Conservation (phyloP, 2,329 filamentous ascomycete genomes). For the Colletotrichum orchidophilum region DNA sequence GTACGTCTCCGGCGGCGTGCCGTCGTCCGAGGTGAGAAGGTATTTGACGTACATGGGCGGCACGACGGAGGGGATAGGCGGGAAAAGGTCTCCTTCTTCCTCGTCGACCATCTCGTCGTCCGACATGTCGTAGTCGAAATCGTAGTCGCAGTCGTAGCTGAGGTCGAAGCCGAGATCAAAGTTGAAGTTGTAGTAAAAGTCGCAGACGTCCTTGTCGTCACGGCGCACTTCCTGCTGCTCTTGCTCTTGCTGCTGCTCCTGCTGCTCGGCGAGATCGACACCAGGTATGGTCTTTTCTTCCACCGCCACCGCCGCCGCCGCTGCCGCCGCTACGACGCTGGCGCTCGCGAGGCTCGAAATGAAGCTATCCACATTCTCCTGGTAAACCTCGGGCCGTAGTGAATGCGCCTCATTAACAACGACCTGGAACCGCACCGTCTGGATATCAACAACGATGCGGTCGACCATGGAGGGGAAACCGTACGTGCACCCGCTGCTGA, state of each 20-base stretch:
- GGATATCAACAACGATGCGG: constrained; percentile 50
- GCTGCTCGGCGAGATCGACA: too few species aligned
- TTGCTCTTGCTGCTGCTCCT: background rate
- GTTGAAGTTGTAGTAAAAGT: constrained; percentile 25
- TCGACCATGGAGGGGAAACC: constrained; percentile 46
- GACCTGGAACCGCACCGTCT: constrained; percentile 50
- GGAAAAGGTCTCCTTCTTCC: constrained; percentile 9
- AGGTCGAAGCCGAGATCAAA: constrained; percentile 29
- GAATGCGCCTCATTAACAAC: constrained; percentile 48
- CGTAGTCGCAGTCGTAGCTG: constrained; percentile 1
- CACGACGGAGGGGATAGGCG: constrained; percentile 26
- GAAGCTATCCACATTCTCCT: constrained; percentile 46
- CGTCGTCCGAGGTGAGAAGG: constrained; percentile 42
- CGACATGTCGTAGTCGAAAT: background rate
- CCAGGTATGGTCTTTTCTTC: background rate
- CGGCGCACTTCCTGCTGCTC: background rate
- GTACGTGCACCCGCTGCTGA: constrained; percentile 43
- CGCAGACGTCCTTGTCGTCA: constrained; percentile 13
- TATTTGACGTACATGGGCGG: constrained; percentile 49
- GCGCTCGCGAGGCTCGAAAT: constrained; percentile 12
- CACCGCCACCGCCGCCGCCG: background rate
- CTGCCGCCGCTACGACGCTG: background rate
- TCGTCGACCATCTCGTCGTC: constrained; percentile 21
- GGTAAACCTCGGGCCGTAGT: constrained; percentile 44
- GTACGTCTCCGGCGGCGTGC: constrained; percentile 46